phyloP scores from a whole-genome alignment of 148 eudicot genomes.

The Silene uniflora region DNA sequence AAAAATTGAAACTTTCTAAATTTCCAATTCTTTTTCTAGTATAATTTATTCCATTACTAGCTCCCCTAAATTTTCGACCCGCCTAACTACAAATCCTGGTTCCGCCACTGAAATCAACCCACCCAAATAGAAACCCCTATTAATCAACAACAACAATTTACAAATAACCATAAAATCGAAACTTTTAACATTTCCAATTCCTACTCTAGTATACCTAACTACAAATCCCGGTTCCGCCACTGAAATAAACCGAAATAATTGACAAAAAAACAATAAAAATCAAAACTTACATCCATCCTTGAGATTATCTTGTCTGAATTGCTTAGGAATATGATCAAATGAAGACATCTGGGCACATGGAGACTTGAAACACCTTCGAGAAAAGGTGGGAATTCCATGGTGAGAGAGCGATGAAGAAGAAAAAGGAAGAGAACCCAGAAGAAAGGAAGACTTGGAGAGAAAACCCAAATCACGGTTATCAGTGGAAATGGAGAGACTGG shows the following conservation, averaged over 20 bases:
- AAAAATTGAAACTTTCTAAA: too few relatives aligned
- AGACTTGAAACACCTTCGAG: constrained; percentile 35
- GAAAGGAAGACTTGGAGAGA: constrained; percentile 31
- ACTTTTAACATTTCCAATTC: too few relatives aligned
- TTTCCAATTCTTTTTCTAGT: too few relatives aligned
- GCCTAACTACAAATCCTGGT: too few relatives aligned
- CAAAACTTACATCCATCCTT: constrained; percentile 67
- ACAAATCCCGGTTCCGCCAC: too few relatives aligned
- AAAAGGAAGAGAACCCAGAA: constrained; percentile 31
- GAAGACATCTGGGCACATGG: constrained; percentile 42
- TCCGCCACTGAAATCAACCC: background rate
- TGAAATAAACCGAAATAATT: background rate
- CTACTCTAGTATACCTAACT: too few relatives aligned
- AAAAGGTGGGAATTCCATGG: constrained; percentile 15
- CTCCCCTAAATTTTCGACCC: too few relatives aligned
- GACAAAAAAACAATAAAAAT: background rate
- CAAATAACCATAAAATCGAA: too few relatives aligned
- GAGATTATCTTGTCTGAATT: constrained; percentile 64
- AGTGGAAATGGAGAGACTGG: constrained; percentile 17
- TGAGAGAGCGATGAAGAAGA: constrained; percentile 22
- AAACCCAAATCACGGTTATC: constrained; percentile 26
- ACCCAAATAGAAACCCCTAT: background rate
- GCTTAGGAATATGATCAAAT: constrained; percentile 63
- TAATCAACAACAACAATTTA: background rate
- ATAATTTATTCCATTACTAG: too few relatives aligned